Evolutionary conservation across 2,329 filamentous ascomycete genomes (phyloP), one percentile per base, ranked within the genome.

Genomic region (Penicillium freii): DNA sequence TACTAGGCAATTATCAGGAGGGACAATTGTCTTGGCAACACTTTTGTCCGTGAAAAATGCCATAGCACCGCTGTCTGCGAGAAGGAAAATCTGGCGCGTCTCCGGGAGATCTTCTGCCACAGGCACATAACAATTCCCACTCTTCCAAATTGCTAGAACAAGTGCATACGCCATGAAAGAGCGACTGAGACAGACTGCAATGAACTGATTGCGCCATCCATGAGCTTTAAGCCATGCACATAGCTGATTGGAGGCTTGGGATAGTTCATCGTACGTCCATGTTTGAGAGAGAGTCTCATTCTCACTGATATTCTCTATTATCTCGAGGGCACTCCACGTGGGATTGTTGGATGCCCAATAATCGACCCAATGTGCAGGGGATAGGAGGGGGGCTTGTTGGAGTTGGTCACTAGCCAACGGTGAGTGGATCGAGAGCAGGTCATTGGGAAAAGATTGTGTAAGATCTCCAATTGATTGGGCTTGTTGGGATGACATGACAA

Each of bases 51-150:
- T 58, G 57, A 36, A 53, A 55, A 27, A 57, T 38, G 50, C 58
- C 34, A 29, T 51, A 19, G 44, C 33, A 10, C 50, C 39, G 33
- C 34, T 27, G 31, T 54, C 51, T 15, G 51, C 36, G 17, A 54
- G 43, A 36, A 48, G 31, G 25, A 60, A 53, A 1, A 56, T 27
- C 19, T 43, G 51, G 4, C 58, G 58, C 3, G 51, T 44, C n/a
- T 56, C 51, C 5, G 58, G 58, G 33, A 60, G 55, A 42, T 58
- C 56, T 34, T 60, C 58, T 5, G 56, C 58, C 21, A 60, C 57
- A 21, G 56, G 56, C 2, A 60, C 48, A 21, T 60, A 60, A 17
- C 56, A 58, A 51, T 60, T 60, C 1, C 56, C 56, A 17, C 51
- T 58, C 21, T 60, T 60, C 56, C 51, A 60, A 7, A 60, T 60